These are phyloP conservation scores for Ormosia semicastrata DNA, from an alignment of 306 rosid genomes.

Conservation along the genomic window DNA sequence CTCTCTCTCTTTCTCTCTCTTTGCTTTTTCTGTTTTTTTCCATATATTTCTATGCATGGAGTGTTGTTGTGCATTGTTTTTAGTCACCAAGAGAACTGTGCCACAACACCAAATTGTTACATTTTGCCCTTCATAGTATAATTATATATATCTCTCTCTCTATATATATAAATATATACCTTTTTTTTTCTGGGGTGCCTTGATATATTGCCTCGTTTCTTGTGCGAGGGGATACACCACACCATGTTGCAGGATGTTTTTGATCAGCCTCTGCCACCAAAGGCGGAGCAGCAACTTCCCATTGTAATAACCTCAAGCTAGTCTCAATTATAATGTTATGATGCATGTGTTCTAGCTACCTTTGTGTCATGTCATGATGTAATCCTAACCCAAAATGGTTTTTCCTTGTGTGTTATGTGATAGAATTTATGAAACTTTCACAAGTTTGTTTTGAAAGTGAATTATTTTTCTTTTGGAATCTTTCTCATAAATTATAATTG, in stretches of 20 bases:
- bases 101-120: conserved; percentile 6
- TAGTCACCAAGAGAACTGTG: background rate
- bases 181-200: background rate
- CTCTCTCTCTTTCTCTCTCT: background rate
- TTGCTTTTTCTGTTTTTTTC: background rate
- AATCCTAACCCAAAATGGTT: background rate
- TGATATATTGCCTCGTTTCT: background rate
- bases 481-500: background rate
- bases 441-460: background rate
- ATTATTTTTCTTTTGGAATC: background rate
- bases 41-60: conserved; percentile 21
- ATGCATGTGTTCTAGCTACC: conserved; percentile 12
- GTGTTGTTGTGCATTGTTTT: background rate
- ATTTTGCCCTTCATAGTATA: background rate
- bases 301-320: conserved; percentile 34
- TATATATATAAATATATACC: background rate
- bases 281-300: conserved; percentile 41
- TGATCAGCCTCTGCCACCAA: conserved; percentile 37
- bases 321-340: background rate
- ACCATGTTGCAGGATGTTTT: conserved; percentile 58
- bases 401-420: background rate
- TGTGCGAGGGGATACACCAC: background rate
- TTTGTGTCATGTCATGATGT: background rate
- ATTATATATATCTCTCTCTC: background rate
- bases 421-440: background rate